Evolutionary conservation across 2,329 filamentous ascomycete species (phyloP).

Genomic region (Fusarium sterilihyphosum): DNA sequence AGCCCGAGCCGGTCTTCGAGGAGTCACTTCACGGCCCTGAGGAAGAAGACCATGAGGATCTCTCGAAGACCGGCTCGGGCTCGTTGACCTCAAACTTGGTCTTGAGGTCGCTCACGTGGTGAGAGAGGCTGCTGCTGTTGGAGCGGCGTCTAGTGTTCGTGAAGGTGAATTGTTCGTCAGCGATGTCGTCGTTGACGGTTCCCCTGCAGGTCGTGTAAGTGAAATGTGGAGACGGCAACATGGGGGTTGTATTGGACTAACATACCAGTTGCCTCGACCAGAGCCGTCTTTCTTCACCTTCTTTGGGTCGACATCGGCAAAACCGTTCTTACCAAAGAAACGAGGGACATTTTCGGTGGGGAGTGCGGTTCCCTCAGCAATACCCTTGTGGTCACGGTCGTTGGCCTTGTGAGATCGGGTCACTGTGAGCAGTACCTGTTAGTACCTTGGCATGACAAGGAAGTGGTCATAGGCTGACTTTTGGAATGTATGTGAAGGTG

Average conservation of each 20-base stretch:
- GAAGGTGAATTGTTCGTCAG: conserved; percentile 85
- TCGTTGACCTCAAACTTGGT: conserved; percentile 97
- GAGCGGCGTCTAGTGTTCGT: conserved; percentile 89
- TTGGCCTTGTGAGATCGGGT: conserved; percentile 97
- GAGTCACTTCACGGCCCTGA: no score
- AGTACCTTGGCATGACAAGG: background rate
- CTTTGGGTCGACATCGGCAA: conserved; percentile 83
- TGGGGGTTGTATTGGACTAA: conserved; percentile 7
- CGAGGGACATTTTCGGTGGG: conserved; percentile 82
- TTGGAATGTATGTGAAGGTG: conserved; percentile 7
- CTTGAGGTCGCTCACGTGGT: conserved; percentile 81
- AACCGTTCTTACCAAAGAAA: conserved; percentile 91
- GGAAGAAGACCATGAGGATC: no score
- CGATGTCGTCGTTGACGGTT: conserved; percentile 80
- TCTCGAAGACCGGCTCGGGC: conserved; percentile 89
- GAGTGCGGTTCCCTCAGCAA: conserved; percentile 77
- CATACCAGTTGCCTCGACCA: conserved; percentile 94
- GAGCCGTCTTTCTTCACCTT: conserved; percentile 97
- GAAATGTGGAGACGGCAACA: background rate
- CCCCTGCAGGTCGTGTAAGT: conserved; percentile 69
- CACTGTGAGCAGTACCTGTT: conserved; percentile 66
- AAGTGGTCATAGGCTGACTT: conserved; percentile 30
- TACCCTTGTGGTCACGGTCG: conserved; percentile 86
- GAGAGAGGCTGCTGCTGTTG: conserved; percentile 83
- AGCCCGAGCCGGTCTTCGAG: conserved; percentile 66